Evolutionary conservation across 116 monocot species (phyloP), one percentile per base, ranked within the genome.

Genomic region (Posidonia oceanica): DNA sequence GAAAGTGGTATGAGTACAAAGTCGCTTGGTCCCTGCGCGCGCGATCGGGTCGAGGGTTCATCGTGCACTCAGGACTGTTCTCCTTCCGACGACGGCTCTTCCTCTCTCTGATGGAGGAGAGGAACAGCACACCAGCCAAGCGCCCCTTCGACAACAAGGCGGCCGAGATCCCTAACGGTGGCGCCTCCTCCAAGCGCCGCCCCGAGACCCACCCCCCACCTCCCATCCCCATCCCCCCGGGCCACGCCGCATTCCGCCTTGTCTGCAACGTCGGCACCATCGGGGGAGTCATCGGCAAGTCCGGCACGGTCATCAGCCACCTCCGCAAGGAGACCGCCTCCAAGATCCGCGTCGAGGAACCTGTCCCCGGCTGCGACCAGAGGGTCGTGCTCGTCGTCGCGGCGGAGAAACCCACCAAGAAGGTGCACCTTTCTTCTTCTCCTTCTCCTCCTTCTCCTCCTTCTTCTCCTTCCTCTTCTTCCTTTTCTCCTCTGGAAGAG

Each of bases 191-290:
- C 14, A 54, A 15, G 54, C 54, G 15, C 54, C 54, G 54, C 2
- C 15, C 54, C 54, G 15, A 54, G 15, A 0, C 29, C 29, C 1
- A 29, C 29, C 29, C 29, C 1, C 29, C 29, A 1, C 29, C 54
- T 15, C 66, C 66, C 41, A 11, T 66, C 16, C 39, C 39, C 18
- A 14, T 68, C 7, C 63, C 72, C 29, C 63, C 52, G 13, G 72
- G 72, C 29, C 72, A 72, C 61, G 52, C 63, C 15, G n/a, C 61
- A 14, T 52, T 72, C 52, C 72, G 72, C 15, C 61, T 72, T 22
- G 62, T 72, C 61, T 72, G 61, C 52, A 48, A 38, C 72, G 21
- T n/a, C 36, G 5, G 42, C 23, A 29, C 4, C 6, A 53, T 72
- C 7, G 63, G 72, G 3, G 72, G 63, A 8, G 72, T 63, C 37